Evolutionary conservation across 139 green algal species (phyloP), one percentile per base, ranked within the genome.

Genomic region (Auxenochlorella protothecoides): DNA sequence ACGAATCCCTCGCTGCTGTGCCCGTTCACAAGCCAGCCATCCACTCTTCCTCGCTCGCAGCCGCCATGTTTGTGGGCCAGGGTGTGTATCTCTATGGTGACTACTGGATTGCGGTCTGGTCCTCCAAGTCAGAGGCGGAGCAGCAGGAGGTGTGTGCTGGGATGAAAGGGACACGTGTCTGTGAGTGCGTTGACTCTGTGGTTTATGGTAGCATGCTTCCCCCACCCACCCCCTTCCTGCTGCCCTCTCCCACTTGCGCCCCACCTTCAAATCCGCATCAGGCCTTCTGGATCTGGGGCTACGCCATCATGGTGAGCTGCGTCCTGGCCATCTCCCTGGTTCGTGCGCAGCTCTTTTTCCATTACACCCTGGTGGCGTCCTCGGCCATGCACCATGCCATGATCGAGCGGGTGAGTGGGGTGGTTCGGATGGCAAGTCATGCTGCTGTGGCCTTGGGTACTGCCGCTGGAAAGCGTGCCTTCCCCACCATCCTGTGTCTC

Each of bases 51-150:
- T 3, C 86, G 13, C 69, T 87, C 52, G 59, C 65, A 56, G 69
- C 65, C 5, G 77, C 69, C 3, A 61, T 96, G 68, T n/a, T 93
- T 52, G 27, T 65, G 9, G 88, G 89, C 2, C 86, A 93, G 74
- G 86, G 73, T 3, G 70, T 82, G 5, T 87, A 80, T 52, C 65
- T 93, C 66, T 84, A 74, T 4, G 72, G 69, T 10, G 79, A 90
- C 51, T 92, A 85, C 73, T 91, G 86, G 87, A 81, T 92, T 55
- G 74, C 76, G 6, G 70, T 81, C 16, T 94, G 85, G 89, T 71
- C 83, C 11, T 27, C 60, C 5, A 69, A 74, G 15, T 64, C 68
- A 2, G 6, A 53, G 53, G 76, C 66, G 53, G 55, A 76, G 65
- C 82, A 88, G 76, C 51, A 64, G 7, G 8, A 80, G 68, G 68